These are phyloP conservation scores for Phalaenopsis hybrid DNA, from an alignment of 116 monocot species.

Conservation along the genomic window DNA sequence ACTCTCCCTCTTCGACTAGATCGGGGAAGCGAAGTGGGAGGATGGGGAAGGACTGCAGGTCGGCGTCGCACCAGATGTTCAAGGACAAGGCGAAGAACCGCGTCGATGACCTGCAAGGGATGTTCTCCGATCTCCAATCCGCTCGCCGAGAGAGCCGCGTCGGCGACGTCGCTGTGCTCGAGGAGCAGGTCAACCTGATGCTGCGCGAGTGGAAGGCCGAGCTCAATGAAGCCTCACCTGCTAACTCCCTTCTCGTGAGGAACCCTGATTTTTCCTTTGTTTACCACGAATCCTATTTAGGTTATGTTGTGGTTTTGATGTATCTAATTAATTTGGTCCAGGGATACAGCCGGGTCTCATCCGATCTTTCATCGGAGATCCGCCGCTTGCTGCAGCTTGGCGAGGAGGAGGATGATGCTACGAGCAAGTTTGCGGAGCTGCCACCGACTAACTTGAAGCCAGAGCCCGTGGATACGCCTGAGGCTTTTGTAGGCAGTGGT, in stretches of 20 bases:
- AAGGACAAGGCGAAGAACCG: constrained; percentile 89
- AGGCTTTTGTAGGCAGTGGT: constrained; percentile 16
- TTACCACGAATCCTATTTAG: not conserved
- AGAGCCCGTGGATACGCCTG: constrained; percentile 39
- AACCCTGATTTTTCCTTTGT: not conserved
- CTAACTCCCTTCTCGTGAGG: constrained; percentile 63
- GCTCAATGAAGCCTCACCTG: constrained; percentile 76
- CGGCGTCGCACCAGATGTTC: constrained; percentile 67
- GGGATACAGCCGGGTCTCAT: constrained; percentile 42
- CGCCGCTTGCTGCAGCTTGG: constrained; percentile 65
- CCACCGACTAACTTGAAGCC: constrained; percentile 33
- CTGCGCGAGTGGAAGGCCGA: constrained; percentile 97
- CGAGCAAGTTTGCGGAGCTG: constrained; percentile 61
- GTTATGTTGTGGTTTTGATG: not conserved
- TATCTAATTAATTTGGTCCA: not conserved
- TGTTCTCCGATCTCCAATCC: constrained; percentile 81
- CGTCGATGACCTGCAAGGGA: constrained; percentile 86
- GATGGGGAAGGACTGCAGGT: constrained; percentile 28
- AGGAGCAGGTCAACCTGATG: constrained; percentile 97
- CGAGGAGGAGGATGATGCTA: constrained; percentile 93
- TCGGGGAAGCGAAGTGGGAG: not conserved
- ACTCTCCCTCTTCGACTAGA: not conserved
- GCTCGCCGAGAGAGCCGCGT: constrained; percentile 83
- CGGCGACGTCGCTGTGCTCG: constrained; percentile 69
- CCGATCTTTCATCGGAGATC: constrained; percentile 59